Evolutionary conservation across 805 yeast species (phyloP), one percentile per base, ranked within the genome.

Genomic region (Zygotorulaspora chibaensis): DNA sequence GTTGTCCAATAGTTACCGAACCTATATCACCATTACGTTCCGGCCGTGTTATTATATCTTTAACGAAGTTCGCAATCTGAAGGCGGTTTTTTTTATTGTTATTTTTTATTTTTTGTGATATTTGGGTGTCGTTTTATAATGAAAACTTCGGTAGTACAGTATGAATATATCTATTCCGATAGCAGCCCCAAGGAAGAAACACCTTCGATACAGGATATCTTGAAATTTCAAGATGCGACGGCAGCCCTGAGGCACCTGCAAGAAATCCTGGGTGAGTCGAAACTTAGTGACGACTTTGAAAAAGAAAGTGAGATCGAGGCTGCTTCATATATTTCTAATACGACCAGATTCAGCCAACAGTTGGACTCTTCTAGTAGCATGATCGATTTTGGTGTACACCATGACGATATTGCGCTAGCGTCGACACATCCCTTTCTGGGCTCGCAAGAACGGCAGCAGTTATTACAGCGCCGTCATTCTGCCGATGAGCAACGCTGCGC

Each of bases 141-240:
- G 33, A 29, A 29, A 20, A 20, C 25, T 13, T 29, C 20, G 36
- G 20, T 13, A 16, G 36, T 33, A 16, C 36, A 33, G 36, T 13
- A 16, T 33, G 20, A 16, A 40, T 23, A 20, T 30, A 31, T 40
- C n/a, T 23, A 12, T 16, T 16, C 31, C 11, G 20, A 12, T 17
- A 26, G 34, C 38, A 18, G 37, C 29, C 23, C 42, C 36, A 18
- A 29, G 23, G 26, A 28, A 18, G 26, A 4, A 8, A 38, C 34
- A 20, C 47, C 41, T 11, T 40, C 48, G 11, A 25, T 36, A 39
- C 48, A 40, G 28, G 48, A 45, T 11, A 13, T 41, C 13, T 28
- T 40, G 27, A 36, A 36, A 27, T 45, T 40, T 20, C 29, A 35
- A 12, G 44, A 45, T n/a, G 31, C 48, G 8, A 27, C 48, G 2